Base-by-base conservation (phyloP, 805 yeast genomes). In the Candida vartiovaarae region DNA sequence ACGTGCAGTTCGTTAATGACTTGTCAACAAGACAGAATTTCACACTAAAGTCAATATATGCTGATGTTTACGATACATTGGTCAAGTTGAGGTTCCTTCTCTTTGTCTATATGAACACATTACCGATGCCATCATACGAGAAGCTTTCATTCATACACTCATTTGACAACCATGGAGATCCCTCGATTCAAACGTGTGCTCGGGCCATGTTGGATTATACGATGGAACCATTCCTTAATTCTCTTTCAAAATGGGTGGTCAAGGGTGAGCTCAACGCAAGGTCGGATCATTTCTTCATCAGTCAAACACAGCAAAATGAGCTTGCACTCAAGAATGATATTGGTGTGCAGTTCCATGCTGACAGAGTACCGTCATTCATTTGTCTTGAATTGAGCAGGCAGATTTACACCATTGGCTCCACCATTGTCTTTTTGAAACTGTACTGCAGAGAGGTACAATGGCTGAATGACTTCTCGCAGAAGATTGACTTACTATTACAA, bases 361-460 rank as follows among this genome's bases (percentile, higher is more conserved):
- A 58, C 0, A 67, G 64, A 35, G 65, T 72, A 4, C 85, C 86
- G 0, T 41, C 48, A 6, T 76, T 77, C 49, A 57, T 78, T 31
- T 50, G 71, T 3, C 50, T 50, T 5, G 58, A 61, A 10, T 54
- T 70, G 3, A 72, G 79, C 4, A 54, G 62, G 25, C 67, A 72
- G 45, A 71, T 81, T 5, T 78, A 67, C 51, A 79, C 82, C 40
- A 78, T 84, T 20, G 99, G 99, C 0, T 80, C 82, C 48, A 75
- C 85, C 6, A 64, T 82, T 5, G 70, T 76, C 8, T 90, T 82
- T 56, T 63, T 90, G 38, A 75, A 78, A 32, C 67, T 67, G 27
- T 72, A 74, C 36, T 87, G 96, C 61, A 74, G 75, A 31, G 93
- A 86, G 52, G 63, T 77, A 27, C 71, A 71, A 34, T 87, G 93